Base-by-base conservation (phyloP, 2,329 filamentous ascomycete genomes). In the Sphaerulina populicola region DNA sequence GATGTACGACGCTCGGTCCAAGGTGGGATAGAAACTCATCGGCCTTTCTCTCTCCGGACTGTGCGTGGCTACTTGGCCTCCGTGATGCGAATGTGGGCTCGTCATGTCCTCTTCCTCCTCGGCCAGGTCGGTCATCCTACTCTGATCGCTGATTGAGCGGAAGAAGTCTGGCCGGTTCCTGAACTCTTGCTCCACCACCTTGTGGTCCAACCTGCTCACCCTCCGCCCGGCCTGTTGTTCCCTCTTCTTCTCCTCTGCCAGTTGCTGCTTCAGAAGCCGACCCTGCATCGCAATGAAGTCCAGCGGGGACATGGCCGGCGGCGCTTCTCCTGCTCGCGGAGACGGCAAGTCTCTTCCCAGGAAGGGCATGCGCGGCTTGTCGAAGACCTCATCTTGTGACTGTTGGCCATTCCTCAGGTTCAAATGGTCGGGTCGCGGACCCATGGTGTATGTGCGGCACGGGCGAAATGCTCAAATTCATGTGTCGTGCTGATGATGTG, bases 241-340 rank as follows among this genome's bases (percentile, higher is more conserved):
- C 15, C 47, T 37, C 68, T 95, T 85, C 55, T 98, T 80, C 69
- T 94, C 70, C 82, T 86, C 36, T 89, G 47, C 46, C 15, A 53
- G 37, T 36, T 48, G 51, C 48, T 50, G 48, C 42, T 50, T 89
- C 46, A 98, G 78, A 61, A 94, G 73, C 52, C 91, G 84, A 62
- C 90, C 94, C 66, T 97, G 91, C 56, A 91, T 78, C 18, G 91
- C 91, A 66, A 98, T 94, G 43, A 91, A 91, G 76, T 98, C 93
- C 58, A 98, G 79, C 9, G 93, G 93, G 6, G 93, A 97, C 51
- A 97, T 77, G 47, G 93, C 86, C 4, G 93, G 93, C 15, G 93
- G 91, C 1, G 86, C 79, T 61, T 82, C 69, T 66, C 74, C 74
- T n/a, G 70, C 66, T 50, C 72, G 71, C 37, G 74, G 74, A 52